Evolutionary conservation across 805 yeast genomes (phyloP), one percentile per base, ranked within the genome.

Genomic region (Pichia eremophila): DNA sequence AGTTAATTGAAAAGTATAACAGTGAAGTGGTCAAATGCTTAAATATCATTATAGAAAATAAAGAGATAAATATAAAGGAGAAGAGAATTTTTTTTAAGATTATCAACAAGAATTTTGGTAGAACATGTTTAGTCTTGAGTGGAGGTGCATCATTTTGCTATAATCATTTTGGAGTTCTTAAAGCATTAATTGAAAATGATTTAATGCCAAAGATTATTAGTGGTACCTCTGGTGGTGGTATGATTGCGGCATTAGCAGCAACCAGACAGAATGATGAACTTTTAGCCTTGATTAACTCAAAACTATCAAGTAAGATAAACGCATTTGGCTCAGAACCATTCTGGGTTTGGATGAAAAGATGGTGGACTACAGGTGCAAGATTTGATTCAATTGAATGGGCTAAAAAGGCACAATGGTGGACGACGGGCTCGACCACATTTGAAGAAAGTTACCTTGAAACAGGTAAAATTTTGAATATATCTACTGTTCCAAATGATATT

Each of bases 111-210:
- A 83, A 83, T 59, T 81, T 75, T 59, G 95, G 95, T 9, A 76
- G 75, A 49, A 71, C 88, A 0, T 89, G 91, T 0, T 65, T 85
- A 15, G 80, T 87, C 52, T 68, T 85, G 28, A 76, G 84, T 47
- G 93, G 95, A 4, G 95, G 93, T 25, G 95, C 89, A 1, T 76
- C 85, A 31, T 85, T 85, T 61, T 78, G 90, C 1, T 81, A 83
- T 54, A 78, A 81, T 32, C 95, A 85, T 62, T 81, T 83, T 63
- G 95, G 95, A 3, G 77, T 85, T 3, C 72, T 84, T 28, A 81
- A 80, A 52, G 90, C 89, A 0, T 62, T 85, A 38, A 63, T 84
- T 6, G 89, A 85, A 49, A 74, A 75, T 48, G 83, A 81, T 59
- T 64, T 77, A 44, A 65, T 85, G 44, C 95, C 95, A 1, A 70